phyloP scores from a whole-genome alignment of 192 early-diverging fungal genomes.

The Phlyctochytrium bullatum region DNA sequence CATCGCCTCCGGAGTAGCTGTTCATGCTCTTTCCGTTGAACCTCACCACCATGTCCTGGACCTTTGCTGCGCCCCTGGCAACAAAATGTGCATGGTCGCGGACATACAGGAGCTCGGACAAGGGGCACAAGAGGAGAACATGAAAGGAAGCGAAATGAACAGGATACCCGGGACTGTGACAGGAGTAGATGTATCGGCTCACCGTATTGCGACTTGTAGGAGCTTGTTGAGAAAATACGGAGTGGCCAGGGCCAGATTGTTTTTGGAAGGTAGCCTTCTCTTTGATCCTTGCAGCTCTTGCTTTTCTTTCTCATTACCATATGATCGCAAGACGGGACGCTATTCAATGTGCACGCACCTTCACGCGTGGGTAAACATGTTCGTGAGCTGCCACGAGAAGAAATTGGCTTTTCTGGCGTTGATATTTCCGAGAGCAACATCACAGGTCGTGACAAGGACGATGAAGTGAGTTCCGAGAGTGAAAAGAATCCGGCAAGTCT shows the following conservation, averaged over 20 bases:
- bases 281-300: background rate
- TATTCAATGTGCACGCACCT: slow-evolving; percentile 72
- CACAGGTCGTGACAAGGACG: too few species aligned
- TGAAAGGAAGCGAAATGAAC: slow-evolving; percentile 67
- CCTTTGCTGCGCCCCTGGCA: slow-evolving; percentile 84
- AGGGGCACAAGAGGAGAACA: slow-evolving; percentile 67
- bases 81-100: slow-evolving; percentile 79
- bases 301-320: background rate
- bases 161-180: slow-evolving; percentile 69
- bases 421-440: too few species aligned
- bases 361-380: slow-evolving; percentile 31
- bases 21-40: slow-evolving; percentile 67
- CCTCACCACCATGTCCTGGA: slow-evolving; percentile 86
- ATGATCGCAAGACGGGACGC: slow-evolving; percentile 88
- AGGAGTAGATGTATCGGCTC: slow-evolving; percentile 79
- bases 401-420: too few species aligned
- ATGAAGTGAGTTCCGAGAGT: too few species aligned
- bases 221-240: slow-evolving; percentile 71
- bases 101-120: slow-evolving; percentile 50
- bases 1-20: slow-evolving; percentile 82
- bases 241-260: slow-evolving; percentile 60
- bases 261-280: slow-evolving; percentile 39
- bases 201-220: slow-evolving; percentile 74
- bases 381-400: slow-evolving; percentile 29
- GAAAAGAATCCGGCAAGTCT: too few species aligned